Evolutionary conservation across 768 basidiomycete species (phyloP).

Genomic region (Leucocoprinus birnbaumii): DNA sequence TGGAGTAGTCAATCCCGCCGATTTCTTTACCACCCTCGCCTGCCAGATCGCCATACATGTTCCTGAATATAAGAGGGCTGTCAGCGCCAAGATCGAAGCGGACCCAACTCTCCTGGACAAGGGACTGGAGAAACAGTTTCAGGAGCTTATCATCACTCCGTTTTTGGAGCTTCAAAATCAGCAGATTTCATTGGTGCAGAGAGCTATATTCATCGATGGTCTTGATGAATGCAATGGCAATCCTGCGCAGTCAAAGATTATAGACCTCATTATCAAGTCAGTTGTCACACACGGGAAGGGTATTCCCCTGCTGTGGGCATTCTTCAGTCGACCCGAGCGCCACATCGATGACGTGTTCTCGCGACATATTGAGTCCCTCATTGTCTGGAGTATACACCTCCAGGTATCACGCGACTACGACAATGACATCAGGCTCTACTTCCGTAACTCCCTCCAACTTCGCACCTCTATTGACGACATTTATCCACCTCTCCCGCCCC

Average conservation of each 20-base stretch:
- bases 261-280: neutral
- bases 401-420: conserved; percentile 4
- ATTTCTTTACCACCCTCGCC: neutral
- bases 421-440: conserved; percentile 4
- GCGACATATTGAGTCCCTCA: neutral
- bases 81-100: neutral
- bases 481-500: neutral
- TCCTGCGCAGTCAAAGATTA: neutral
- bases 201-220: conserved; percentile 12
- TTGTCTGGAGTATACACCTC: neutral
- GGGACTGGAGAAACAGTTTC: too few species aligned
- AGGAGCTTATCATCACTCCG: neutral
- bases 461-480: too few species aligned
- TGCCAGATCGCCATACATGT: neutral
- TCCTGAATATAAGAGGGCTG: neutral
- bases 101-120: neutral
- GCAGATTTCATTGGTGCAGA: neutral
- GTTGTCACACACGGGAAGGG: neutral
- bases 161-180: neutral
- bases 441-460: neutral
- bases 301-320: neutral
- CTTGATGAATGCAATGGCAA: conserved; percentile 13
- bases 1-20: neutral
- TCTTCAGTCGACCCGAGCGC: conserved; percentile 13
- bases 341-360: conserved; percentile 2